Base-by-base conservation (phyloP, 306 rosid species). In the Inga leiocalycina region DNA sequence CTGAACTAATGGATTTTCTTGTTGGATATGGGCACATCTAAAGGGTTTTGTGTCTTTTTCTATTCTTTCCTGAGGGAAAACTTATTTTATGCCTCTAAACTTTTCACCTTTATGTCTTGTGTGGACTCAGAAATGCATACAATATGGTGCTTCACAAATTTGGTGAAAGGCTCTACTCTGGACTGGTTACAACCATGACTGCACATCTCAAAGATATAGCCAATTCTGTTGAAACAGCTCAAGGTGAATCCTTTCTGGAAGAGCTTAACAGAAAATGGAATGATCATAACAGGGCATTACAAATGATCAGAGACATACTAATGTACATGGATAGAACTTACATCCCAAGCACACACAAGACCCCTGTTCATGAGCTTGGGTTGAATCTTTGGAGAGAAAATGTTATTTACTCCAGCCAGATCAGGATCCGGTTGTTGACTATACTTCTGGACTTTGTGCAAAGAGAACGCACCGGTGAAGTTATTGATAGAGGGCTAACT, bases 321-420 rank as follows among this genome's bases (percentile, higher is more conserved):
- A 93, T 95, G 98, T 95, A 93, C 88, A 95, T 95, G 98, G 98
- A 95, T 81, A 93, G 98, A 83, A 95, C 98, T 83, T 92, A 92
- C 86, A 89, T 95, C 75, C 95, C 97, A 46, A 91, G 97, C 81
- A 82, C 92, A 64, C 97, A 87, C 75, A 95, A 91, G 86, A 93
- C 94, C 16, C 98, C 95, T 46, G 98, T 95, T 80, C 94, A 95
- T 35, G 98, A 95, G 84, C 97, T 95, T 74, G 98, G 98, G 82
- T 87, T 95, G 82, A 95, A 91, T 78, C 91, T 95, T 41, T 95
- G 98, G 98, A 93, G 95, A 86, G 98, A 95, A 83, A 89, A 84
- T 44, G 92, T 92, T 72, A 89, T 92, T 80, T 91, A 92, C 82
- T 92, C 93, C 69, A 80, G 82, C 91, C 95, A 92, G 85, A 95